A percentile compares a stretch with the other conserved stretches of the same genome.
These are phyloP conservation scores for Epichloe sp. DNA, from an alignment of 2,329 filamentous ascomycete species.

Conservation along the genomic window DNA sequence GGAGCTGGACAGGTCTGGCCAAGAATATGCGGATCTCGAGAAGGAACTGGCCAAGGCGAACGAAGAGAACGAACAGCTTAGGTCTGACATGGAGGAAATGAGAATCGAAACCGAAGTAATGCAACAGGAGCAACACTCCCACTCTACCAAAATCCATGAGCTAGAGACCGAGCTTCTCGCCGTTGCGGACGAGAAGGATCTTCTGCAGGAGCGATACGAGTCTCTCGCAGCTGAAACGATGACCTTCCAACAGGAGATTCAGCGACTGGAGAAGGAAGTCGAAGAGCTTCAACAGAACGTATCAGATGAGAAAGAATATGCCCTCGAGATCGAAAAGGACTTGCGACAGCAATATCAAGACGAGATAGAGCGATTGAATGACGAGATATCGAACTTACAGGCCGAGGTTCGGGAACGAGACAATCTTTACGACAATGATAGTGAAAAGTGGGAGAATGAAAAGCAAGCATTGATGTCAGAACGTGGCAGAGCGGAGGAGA, in stretches of 20 bases:
- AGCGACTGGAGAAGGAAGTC: conserved; percentile 32
- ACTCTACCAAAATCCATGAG: conserved; percentile 38
- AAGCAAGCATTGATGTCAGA: conserved; percentile 50
- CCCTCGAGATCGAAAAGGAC: conserved; percentile 46
- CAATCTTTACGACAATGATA: conserved; percentile 56
- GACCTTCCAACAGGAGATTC: conserved; percentile 52
- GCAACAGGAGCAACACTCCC: conserved; percentile 18
- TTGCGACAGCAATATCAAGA: conserved; percentile 32
- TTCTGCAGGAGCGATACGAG: conserved; percentile 57
- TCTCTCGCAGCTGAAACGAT: conserved; percentile 52
- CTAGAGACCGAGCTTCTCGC: conserved; percentile 46
- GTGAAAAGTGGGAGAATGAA: conserved; percentile 59
- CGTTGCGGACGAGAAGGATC: conserved; percentile 51
- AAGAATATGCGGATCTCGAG: conserved; percentile 38
- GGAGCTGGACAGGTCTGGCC: conserved; percentile 43
- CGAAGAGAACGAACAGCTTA: conserved; percentile 32
- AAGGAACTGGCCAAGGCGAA: conserved; percentile 34
- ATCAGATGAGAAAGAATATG: conserved; percentile 42
- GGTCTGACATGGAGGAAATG: conserved; percentile 29
- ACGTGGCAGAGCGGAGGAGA: conserved; percentile 53
- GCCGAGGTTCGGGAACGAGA: conserved; percentile 56
- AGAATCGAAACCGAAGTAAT: conserved; percentile 19
- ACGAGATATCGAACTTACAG: conserved; percentile 49
- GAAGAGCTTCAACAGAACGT: conserved; percentile 35
- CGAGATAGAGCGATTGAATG: conserved; percentile 37